Conservation (phyloP, 495 filamentous ascomycete genomes). For the Tirmania nivea region DNA sequence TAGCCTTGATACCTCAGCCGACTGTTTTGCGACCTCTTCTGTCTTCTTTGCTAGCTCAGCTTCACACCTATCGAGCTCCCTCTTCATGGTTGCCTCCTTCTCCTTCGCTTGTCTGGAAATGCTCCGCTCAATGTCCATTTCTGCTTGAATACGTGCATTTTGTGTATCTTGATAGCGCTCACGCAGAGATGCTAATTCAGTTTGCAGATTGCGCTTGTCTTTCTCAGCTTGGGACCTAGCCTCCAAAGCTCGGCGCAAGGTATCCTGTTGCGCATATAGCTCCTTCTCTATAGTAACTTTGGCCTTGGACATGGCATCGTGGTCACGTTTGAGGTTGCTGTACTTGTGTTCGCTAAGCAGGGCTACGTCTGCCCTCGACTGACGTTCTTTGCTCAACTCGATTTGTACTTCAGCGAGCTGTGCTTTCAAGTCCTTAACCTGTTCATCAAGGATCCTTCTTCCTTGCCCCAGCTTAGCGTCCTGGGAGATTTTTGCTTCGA, state of each 20-base stretch:
- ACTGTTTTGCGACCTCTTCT: constrained; percentile 49
- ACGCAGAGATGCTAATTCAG: constrained; percentile 60
- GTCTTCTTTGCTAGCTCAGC: constrained; percentile 52
- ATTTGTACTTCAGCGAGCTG: constrained; percentile 68
- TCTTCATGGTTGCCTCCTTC: constrained; percentile 51
- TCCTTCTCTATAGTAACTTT: constrained; percentile 98
- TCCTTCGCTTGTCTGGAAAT: constrained; percentile 61
- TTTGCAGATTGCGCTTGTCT: constrained; percentile 71
- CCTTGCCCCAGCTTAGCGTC: constrained; percentile 71
- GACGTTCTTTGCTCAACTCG: constrained; percentile 75
- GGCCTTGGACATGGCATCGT: constrained; percentile 67
- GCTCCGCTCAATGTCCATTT: constrained; percentile 57
- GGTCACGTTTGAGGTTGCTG: constrained; percentile 59
- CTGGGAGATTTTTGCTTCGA: constrained; percentile 74
- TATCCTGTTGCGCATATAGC: constrained; percentile 93
- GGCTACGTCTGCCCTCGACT: constrained; percentile 89
- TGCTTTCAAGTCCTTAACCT: constrained; percentile 66
- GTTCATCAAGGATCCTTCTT: constrained; percentile 64
- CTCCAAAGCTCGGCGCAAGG: constrained; percentile 68
- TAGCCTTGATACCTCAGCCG: constrained; percentile 55
- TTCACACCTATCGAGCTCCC: constrained; percentile 54
- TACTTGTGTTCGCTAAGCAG: constrained; percentile 81
- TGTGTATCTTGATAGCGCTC: constrained; percentile 66
- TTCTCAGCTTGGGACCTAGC: constrained; percentile 54
- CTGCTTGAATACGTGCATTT: constrained; percentile 61